phyloP scores from a whole-genome alignment of 495 filamentous ascomycete species.

The Aspergillus olivimuriae region DNA sequence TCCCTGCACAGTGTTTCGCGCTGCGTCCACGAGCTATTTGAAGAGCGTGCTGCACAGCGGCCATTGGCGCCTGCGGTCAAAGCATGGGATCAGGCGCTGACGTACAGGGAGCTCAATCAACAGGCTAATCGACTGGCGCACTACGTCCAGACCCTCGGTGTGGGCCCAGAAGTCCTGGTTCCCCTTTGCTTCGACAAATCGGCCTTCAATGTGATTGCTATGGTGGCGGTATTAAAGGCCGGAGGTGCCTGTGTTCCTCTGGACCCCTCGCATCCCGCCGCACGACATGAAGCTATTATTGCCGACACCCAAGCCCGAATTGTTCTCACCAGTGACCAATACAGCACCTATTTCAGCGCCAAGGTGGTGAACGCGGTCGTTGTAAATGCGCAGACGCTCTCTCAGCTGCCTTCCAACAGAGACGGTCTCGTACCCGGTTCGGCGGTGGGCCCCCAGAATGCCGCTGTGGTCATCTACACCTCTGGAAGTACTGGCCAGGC shows the following conservation, averaged over 20 bases:
- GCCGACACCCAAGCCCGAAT: conserved; percentile 10
- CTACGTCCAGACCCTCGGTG: conserved; percentile 17
- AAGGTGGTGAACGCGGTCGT: background rate
- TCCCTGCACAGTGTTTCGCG: too few relatives aligned
- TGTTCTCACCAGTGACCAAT: conserved; percentile 6
- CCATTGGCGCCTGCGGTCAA: too few relatives aligned
- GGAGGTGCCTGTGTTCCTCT: conserved; percentile 40
- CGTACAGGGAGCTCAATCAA: too few relatives aligned
- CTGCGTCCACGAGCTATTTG: too few relatives aligned
- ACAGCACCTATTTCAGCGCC: background rate
- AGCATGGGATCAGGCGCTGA: too few relatives aligned
- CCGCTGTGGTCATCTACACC: conserved; percentile 51
- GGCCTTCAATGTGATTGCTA: conserved; percentile 26
- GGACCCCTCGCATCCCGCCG: conserved; percentile 37
- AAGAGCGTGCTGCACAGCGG: too few relatives aligned
- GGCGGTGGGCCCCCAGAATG: background rate
- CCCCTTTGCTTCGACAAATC: conserved; percentile 42
- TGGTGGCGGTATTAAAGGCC: conserved; percentile 39
- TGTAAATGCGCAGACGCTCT: background rate
- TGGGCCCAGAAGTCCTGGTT: conserved; percentile 25
- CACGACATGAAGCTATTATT: conserved; percentile 34
- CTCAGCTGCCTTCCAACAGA: background rate
- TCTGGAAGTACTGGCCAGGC: conserved; percentile 77
- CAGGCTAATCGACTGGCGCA: too few relatives aligned
- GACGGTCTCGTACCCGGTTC: background rate